Base-by-base conservation (phyloP, 2,329 filamentous ascomycete genomes). In the Fusarium floridanum region DNA sequence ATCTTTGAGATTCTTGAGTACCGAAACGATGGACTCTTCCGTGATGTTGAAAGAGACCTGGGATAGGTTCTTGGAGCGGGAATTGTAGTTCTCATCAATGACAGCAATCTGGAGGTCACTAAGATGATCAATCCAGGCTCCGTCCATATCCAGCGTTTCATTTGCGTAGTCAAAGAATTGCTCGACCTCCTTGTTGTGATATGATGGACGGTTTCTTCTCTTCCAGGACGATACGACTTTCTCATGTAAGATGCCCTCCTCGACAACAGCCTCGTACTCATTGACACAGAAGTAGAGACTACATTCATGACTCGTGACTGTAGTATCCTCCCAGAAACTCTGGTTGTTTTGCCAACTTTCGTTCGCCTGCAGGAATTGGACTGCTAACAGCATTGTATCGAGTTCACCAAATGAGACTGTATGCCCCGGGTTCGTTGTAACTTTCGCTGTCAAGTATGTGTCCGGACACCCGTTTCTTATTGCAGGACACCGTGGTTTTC, bases 281-380 rank as follows among this genome's bases (percentile, higher is more conserved):
- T 72, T 72, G 2, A 64, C 41, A 8, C 71, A 75, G 9, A 75
- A 39, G 2, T 55, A 68, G 1, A 75, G 6, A 9, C 61, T 59
- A n/a, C 71, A 75, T 5, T 74, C 73, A 0, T 43, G 22, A 1
- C 64, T 67, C 0, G n/a, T 53, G 4, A 72, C 45, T 0, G 3
- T 4, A 0, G 71, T 68, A 1, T 70, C 9, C 8, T 74, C 43
- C 73, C 72, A 74, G 0, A 16, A 11, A 0, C 64, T 72, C 1
- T 17, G 4, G 4, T 70, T 66, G 0, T 63, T 6, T 6, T 17
- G 4, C 61, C 64, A 75, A 9, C 24, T 64, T 2, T 64, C 39
- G 22, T 66, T 29, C 9, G 66, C 16, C 2, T 37, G 22, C 0
- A 75, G 8, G 16, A 67, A 43, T 5, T 72, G 71, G 11, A 74